Evolutionary conservation across 306 rosid genomes (phyloP).

Genomic region (Crataegus laevigata): DNA sequence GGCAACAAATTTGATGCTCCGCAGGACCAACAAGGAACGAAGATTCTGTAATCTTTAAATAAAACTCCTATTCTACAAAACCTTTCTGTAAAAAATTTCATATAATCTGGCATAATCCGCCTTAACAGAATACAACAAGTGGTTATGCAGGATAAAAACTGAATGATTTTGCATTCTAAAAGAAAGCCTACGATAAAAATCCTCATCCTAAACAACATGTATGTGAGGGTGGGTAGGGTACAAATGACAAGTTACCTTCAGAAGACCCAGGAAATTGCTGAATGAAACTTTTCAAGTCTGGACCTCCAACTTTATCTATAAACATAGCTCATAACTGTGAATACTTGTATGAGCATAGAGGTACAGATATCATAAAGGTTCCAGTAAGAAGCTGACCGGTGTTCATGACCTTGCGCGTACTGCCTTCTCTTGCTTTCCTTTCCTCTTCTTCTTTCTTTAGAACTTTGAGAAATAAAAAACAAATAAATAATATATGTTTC

Average conservation of each 20-base stretch:
- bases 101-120: neutral
- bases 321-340: conserved; percentile 5
- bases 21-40: neutral
- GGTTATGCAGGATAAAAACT: neutral
- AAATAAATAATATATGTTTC: neutral
- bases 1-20: neutral
- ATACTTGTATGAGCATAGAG: conserved; percentile 8
- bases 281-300: conserved; percentile 79
- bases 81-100: neutral
- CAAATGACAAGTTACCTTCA: conserved; percentile 42
- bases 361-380: conserved; percentile 6
- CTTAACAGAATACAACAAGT: neutral
- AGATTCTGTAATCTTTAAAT: neutral
- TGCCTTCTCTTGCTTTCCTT: conserved; percentile 59
- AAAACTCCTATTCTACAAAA: neutral
- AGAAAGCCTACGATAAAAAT: neutral
- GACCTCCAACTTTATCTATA: conserved; percentile 55
- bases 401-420: conserved; percentile 31
- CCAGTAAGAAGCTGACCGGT: conserved; percentile 41
- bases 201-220: neutral
- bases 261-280: conserved; percentile 62
- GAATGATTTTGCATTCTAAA: neutral
- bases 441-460: conserved; percentile 91
- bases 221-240: neutral
- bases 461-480: conserved; percentile 33